Evolutionary conservation across 2,329 filamentous ascomycete species (phyloP).

Genomic region (Aphanoascus verrucosus): DNA sequence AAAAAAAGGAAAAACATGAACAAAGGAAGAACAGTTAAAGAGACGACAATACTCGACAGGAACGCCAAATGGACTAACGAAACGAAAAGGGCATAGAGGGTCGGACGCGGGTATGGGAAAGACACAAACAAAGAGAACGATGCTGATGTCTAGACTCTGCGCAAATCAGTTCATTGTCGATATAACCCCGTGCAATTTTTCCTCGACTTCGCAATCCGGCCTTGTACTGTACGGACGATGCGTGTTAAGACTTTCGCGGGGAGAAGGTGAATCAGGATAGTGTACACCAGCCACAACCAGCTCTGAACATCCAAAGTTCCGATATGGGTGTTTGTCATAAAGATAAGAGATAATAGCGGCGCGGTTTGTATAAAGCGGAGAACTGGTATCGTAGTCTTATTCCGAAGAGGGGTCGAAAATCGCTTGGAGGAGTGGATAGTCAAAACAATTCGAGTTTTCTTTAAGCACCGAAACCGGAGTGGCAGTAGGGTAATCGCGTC

Average conservation of each 20-base stretch:
- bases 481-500: background rate
- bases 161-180: background rate
- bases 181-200: background rate
- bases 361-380: background rate
- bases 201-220: background rate
- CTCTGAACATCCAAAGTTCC: background rate
- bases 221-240: background rate
- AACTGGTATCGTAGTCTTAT: background rate
- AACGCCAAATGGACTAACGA: slow-evolving; percentile 5
- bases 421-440: background rate
- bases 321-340: background rate
- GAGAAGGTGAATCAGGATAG: background rate
- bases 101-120: slow-evolving; percentile 6
- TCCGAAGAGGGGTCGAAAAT: background rate
- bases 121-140: slow-evolving; percentile 1
- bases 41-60: background rate
- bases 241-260: background rate
- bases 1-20: background rate
- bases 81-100: background rate
- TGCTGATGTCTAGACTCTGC: slow-evolving; percentile 1
- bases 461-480: background rate
- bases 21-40: slow-evolving; percentile 4
- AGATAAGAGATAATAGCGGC: background rate
- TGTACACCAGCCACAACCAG: background rate
- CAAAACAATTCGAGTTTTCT: background rate